These are phyloP conservation scores for Musa beccarii DNA, from an alignment of 176 grass and related monocot genomes.

Conservation along the genomic window DNA sequence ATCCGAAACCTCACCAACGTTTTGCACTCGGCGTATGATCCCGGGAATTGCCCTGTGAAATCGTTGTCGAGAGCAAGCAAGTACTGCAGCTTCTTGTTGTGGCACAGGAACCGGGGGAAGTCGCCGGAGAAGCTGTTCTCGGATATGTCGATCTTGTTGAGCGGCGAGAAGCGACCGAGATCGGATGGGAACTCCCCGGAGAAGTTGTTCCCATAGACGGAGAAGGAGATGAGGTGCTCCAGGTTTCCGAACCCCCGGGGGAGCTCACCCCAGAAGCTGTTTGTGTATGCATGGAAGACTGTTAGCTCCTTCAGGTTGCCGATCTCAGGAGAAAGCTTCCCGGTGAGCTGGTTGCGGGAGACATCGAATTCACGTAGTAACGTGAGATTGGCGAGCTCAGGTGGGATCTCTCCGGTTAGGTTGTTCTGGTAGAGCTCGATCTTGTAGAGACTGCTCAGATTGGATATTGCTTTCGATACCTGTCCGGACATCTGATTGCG, in stretches of 20 bases:
- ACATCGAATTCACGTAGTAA: conserved; percentile 86
- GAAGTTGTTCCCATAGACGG: conserved; percentile 73
- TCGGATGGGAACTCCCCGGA: conserved; percentile 66
- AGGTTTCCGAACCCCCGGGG: conserved; percentile 55
- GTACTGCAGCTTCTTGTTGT: conserved; percentile 63
- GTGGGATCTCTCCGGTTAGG: conserved; percentile 80
- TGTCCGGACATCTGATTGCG: conserved; percentile 70
- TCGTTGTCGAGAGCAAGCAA: conserved; percentile 82
- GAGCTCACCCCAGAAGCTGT: conserved; percentile 74
- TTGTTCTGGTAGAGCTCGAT: conserved; percentile 97
- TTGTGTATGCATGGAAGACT: conserved; percentile 74
- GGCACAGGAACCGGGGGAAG: conserved; percentile 73
- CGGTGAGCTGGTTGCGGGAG: conserved; percentile 69
- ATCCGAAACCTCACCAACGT: conserved; percentile 80
- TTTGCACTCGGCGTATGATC: conserved; percentile 71
- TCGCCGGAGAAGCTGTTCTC: conserved; percentile 81
- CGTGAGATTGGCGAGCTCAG: conserved; percentile 43
- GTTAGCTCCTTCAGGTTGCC: conserved; percentile 53
- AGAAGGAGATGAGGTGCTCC: conserved; percentile 79
- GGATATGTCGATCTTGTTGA: conserved; percentile 85
- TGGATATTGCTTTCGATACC: conserved; percentile 60
- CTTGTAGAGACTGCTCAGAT: conserved; percentile 69
- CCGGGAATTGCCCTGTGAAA: conserved; percentile 78
- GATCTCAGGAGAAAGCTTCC: conserved; percentile 50
- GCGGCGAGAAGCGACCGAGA: conserved; percentile 59